Base-by-base conservation (phyloP, 2,329 filamentous ascomycete species). In the Aphanocladium album region DNA sequence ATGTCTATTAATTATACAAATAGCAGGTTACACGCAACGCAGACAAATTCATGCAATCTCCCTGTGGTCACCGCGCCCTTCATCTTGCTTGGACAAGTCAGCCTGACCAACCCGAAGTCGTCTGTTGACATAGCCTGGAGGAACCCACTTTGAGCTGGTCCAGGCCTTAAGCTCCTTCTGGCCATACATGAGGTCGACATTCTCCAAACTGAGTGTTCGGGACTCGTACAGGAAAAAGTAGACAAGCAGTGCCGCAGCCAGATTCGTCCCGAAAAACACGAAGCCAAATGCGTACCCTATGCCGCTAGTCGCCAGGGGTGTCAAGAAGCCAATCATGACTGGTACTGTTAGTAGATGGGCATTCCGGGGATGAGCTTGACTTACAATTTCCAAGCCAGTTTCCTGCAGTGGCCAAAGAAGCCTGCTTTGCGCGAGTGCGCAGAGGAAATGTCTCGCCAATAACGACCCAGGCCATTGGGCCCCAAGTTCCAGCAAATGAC, bases 221-320 rank as follows among this genome's bases (percentile, higher is more conserved):
- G 81, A 85, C 70, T 90, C 87, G 71, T 83, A 86, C 60, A 90
- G 79, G 72, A 88, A 89, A 76, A 90, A 87, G 77, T 84, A 90
- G 27, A 89, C 83, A 21, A 88, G 71, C 0, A 82, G 66, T 1
- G 83, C 80, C 2, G 81, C 86, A 1, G 78, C 74, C 53, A 89
- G 73, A 66, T 86, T 85, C 69, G 83, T 86, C 3, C 77, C 83
- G 0, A 83, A 83, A 67, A 89, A 89, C 52, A 89, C 82, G 66
- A 87, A 89, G 6, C 87, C 87, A 66, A 84, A 88, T 0, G 77
- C 75, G 71, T 85, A 89, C 30, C 81, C 80, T 60, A 89, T 89
- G 2, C 79, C 80, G 1, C 74, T 73, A 2, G 79, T 81, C 60
- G 89, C 89, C 66, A 88, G 83, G 0, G 87, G 86, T 0, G 87